Evolutionary conservation across 2,329 filamentous ascomycete species (phyloP).

Genomic region (Microascus cirrosus): DNA sequence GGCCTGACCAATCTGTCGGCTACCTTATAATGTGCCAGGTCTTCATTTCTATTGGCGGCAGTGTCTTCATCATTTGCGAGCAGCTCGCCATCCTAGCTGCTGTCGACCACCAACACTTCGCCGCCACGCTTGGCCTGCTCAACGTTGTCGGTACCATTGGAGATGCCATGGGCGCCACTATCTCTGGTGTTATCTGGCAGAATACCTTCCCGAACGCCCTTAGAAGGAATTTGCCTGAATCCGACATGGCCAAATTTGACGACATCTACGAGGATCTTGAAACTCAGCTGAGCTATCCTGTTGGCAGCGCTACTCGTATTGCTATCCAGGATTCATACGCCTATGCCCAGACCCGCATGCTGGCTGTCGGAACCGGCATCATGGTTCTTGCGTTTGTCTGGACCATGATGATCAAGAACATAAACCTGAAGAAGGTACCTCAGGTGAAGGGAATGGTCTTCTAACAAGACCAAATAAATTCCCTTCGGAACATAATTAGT

Average conservation of each 20-base stretch:
- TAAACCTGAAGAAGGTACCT: constrained; percentile 33
- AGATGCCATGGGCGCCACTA: constrained; percentile 44
- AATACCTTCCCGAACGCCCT: constrained; percentile 43
- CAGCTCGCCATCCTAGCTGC: constrained; percentile 51
- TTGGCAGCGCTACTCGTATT: constrained; percentile 28
- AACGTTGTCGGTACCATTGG: constrained; percentile 50
- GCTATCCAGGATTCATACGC: constrained; percentile 50
- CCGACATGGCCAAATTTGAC: constrained; percentile 21
- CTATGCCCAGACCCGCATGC: constrained; percentile 36
- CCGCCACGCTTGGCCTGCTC: constrained; percentile 48
- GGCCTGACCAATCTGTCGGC: constrained; percentile 26
- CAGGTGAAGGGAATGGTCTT: constrained; percentile 42
- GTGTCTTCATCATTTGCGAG: constrained; percentile 45
- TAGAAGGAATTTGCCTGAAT: constrained; percentile 32
- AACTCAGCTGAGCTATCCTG: constrained; percentile 36
- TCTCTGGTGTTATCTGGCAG: constrained; percentile 56
- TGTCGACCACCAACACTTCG: constrained; percentile 48
- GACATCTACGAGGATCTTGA: constrained; percentile 41
- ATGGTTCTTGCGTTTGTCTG: constrained; percentile 22
- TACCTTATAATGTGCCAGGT: constrained; percentile 43
- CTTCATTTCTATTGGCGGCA: constrained; percentile 47
- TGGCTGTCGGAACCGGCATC: constrained; percentile 22
- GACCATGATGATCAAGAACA: constrained; percentile 33
- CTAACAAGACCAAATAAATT: constrained; percentile 14
- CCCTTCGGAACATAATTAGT: not conserved